A percentile compares a stretch with the other conserved stretches of the same genome.
These are phyloP conservation scores for sorghum (Sorghum bicolor) DNA, from an alignment of 176 grass and related monocot genomes.

Conservation along the genomic window DNA sequence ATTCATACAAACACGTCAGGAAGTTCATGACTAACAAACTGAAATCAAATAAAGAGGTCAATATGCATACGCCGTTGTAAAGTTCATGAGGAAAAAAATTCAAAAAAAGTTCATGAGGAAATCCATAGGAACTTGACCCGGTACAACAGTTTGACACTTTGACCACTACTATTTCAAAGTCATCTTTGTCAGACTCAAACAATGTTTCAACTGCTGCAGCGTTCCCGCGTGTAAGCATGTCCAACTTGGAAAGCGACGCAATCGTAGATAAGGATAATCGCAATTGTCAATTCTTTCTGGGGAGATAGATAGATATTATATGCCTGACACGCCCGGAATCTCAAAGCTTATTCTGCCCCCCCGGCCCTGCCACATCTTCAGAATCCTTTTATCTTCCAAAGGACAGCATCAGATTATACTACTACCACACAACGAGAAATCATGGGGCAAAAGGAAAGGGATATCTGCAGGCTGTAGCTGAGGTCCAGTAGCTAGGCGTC, in stretches of 20 bases:
- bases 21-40: neutral
- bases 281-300: constrained; percentile 6
- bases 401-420: constrained; percentile 12
- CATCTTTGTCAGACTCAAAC: neutral
- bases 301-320: neutral
- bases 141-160: neutral
- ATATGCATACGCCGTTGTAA: neutral
- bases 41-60: neutral
- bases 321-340: neutral
- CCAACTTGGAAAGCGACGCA: constrained; percentile 33
- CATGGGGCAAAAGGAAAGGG: neutral
- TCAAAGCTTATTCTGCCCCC: too few relatives aligned
- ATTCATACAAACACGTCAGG: neutral
- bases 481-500: neutral
- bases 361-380: neutral
- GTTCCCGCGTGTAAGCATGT: constrained; percentile 32
- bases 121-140: neutral
- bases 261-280: constrained; percentile 33
- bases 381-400: constrained; percentile 15
- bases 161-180: neutral
- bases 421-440: neutral
- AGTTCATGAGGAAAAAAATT: neutral
- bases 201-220: constrained; percentile 6
- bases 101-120: neutral
- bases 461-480: neutral